These are phyloP conservation scores for Aspergillus sp. DNA, from an alignment of 2,329 filamentous ascomycete genomes.

Conservation along the genomic window DNA sequence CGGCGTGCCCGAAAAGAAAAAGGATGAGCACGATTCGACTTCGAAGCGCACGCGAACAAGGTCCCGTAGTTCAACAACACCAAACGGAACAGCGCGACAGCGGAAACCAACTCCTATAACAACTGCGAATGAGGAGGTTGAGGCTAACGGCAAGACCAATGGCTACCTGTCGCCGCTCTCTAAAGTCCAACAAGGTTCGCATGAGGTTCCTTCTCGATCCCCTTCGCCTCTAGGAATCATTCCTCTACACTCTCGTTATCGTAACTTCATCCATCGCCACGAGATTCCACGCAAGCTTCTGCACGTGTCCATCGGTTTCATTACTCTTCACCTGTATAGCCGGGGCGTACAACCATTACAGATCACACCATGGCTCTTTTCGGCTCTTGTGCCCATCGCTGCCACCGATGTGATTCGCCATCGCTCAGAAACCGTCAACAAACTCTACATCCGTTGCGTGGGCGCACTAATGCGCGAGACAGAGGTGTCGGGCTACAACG, in stretches of 20 bases:
- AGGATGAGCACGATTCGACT: constrained; percentile 48
- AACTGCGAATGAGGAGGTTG: constrained; percentile 31
- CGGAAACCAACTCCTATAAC: constrained; percentile 34
- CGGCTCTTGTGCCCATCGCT: constrained; percentile 74
- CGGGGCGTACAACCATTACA: constrained; percentile 67
- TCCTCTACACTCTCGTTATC: constrained; percentile 87
- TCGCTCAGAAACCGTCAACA: constrained; percentile 72
- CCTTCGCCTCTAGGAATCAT: constrained; percentile 91
- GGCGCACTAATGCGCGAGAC: constrained; percentile 96
- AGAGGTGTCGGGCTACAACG: constrained; percentile 90
- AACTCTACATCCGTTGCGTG: constrained; percentile 73
- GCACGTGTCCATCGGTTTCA: constrained; percentile 93
- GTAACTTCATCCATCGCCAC: constrained; percentile 88
- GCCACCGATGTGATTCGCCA: constrained; percentile 77
- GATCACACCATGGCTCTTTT: constrained; percentile 79
- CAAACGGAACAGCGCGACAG: constrained; percentile 43
- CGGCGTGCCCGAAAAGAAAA: constrained; percentile 39
- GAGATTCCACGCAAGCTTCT: constrained; percentile 91
- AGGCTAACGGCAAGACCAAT: constrained; percentile 34
- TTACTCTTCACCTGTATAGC: constrained; percentile 79
- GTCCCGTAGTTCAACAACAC: constrained; percentile 40
- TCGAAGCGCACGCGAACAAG: constrained; percentile 56
- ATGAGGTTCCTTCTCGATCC: constrained; percentile 72
- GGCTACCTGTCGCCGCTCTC: constrained; percentile 34
- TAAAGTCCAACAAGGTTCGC: constrained; percentile 63